Evolutionary conservation across 495 filamentous ascomycete species (phyloP).

Genomic region (Schizothecium vesticola): DNA sequence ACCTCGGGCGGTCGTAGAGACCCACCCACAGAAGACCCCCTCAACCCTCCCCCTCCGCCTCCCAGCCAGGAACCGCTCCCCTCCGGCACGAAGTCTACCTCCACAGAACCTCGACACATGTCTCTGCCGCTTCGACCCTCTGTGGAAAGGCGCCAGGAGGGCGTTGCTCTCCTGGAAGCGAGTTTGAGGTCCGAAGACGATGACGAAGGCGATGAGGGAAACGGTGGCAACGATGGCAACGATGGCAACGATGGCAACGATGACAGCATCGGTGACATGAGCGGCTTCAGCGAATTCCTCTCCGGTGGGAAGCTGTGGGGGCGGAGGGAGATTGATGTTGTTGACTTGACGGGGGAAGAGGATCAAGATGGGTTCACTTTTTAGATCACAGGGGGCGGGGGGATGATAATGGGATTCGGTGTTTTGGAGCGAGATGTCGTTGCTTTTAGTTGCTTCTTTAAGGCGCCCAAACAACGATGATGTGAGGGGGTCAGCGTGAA

Average conservation of each 20-base stretch:
- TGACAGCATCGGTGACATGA: not conserved
- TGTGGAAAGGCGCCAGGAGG: not conserved
- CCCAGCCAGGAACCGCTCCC: too few species aligned
- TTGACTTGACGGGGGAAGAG: constrained; percentile 39
- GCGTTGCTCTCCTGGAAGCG: too few species aligned
- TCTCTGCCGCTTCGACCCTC: not conserved
- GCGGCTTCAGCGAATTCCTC: not conserved
- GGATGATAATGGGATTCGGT: not conserved
- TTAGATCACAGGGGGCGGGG: not conserved
- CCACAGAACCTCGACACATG: not conserved
- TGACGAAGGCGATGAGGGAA: too few species aligned
- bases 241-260: not conserved
- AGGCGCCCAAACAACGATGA: too few species aligned
- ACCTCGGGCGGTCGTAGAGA: not conserved
- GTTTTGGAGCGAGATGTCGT: not conserved
- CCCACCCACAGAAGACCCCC: not conserved
- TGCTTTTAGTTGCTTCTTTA: too few species aligned
- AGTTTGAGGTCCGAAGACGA: not conserved
- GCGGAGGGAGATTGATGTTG: constrained; percentile 31
- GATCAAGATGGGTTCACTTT: not conserved
- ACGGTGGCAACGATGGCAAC: not conserved
- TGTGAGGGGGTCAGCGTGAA: not conserved
- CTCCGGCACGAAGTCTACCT: too few species aligned
- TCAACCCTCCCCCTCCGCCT: not conserved
- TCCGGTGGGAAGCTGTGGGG: constrained; percentile 23